Conservation (phyloP, 2,329 filamentous ascomycete genomes). For the Fusarium transvaalense region DNA sequence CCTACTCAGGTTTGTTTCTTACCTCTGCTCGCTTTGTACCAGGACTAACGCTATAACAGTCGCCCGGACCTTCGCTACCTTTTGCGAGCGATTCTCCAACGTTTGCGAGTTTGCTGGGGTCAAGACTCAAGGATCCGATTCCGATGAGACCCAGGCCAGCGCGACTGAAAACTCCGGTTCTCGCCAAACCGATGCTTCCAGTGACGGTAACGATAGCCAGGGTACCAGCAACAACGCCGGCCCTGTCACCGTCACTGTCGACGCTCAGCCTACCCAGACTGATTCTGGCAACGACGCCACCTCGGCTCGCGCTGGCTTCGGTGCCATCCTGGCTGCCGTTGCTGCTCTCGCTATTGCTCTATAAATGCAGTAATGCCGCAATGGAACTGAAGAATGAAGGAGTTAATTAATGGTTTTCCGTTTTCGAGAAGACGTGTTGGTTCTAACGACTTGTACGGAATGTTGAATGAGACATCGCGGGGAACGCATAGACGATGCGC, state of each 20-base stretch:
- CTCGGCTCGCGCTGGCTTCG: conserved; percentile 37
- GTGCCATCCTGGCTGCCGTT: conserved; percentile 42
- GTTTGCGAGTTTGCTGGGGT: conserved; percentile 40
- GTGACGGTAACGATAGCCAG: conserved; percentile 9
- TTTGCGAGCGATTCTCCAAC: conserved; percentile 50
- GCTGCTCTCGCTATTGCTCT: conserved; percentile 43
- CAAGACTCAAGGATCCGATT: conserved; percentile 24
- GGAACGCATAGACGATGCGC: conserved; percentile 19
- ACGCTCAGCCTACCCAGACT: conserved; percentile 20
- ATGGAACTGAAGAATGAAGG: background rate
- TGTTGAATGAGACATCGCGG: conserved; percentile 43
- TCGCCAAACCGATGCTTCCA: conserved; percentile 12
- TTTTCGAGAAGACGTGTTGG: conserved; percentile 19
- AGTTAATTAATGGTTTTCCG: conserved; percentile 17
- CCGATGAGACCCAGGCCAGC: conserved; percentile 9
- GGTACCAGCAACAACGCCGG: conserved; percentile 5
- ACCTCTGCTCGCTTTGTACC: background rate
- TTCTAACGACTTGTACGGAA: conserved; percentile 38
- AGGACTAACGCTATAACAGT: conserved; percentile 43
- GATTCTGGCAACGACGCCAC: conserved; percentile 36
- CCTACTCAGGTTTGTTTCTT: conserved; percentile 44
- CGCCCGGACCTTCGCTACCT: conserved; percentile 48
- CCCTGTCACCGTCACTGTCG: conserved; percentile 44
- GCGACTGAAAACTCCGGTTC: conserved; percentile 20
- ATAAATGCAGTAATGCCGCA: conserved; percentile 27